Evolutionary conservation across 345 rosid genomes (phyloP), one percentile per base, ranked within the genome.

Genomic region (Cochlearia excelsa): DNA sequence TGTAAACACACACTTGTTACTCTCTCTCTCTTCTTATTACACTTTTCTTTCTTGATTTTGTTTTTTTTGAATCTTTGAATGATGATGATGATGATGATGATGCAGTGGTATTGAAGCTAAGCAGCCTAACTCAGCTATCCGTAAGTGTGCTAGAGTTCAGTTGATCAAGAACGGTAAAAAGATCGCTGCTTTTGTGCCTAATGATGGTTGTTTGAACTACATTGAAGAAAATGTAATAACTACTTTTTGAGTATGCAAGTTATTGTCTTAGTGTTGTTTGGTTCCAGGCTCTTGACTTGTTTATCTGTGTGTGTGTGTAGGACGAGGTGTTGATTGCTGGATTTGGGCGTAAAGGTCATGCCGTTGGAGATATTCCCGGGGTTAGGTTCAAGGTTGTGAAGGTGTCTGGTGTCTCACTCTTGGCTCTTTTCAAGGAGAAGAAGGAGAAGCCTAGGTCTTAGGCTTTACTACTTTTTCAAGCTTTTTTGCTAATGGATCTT

Each of bases 91-190:
- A 16, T 57, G 51, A 1, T 57, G 2, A 48, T 41, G 45, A 3
- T 69, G 72, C 86, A 88, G 97, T 7, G 97, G 99, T 61, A 89
- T 87, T 77, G 94, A 89, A 68, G 99, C 97, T 43, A 92, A 92
- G 81, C 95, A 86, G 85, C 99, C 99, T 3, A 92, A 92, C 79
- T 92, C 99, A 77, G 99, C 97, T 44, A 92, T 92, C 74, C 75
- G 97, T 52, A 88, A 92, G 47, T 92, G 97, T 79, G 97, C 97
- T 51, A 75, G 97, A 55, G 99, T 88, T 66, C 99, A 92, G 71
- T 66, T 88, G 41, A 92, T 92, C 74, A 92, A 92, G 71, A 92
- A 92, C 27, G 95, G 94, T 0, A 92, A 92, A 78, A 92, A 92
- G 79, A 92, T 92, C 57, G 95, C 95, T 46, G 98, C 98, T 38